A percentile compares a stretch with the other conserved stretches of the same genome.
Conservation (phyloP, 495 filamentous ascomycete species). For the Aspergillus avenaceus region DNA sequence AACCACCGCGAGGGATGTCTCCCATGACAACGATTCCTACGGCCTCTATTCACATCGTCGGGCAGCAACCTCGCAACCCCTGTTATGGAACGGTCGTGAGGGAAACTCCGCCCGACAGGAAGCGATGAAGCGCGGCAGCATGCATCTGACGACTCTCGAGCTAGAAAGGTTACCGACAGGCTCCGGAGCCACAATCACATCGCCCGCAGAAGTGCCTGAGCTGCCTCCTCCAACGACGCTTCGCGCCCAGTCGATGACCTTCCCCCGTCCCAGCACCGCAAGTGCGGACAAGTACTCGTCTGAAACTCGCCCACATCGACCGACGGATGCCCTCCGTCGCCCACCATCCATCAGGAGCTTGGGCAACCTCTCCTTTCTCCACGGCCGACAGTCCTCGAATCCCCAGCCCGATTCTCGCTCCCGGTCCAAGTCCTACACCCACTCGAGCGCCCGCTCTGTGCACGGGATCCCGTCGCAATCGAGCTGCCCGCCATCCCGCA, state of each 20-base stretch:
- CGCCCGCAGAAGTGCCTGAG: slow-evolving; percentile 25
- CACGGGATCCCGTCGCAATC: slow-evolving; percentile 12
- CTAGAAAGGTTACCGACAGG: slow-evolving; percentile 3
- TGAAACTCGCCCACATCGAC: slow-evolving; percentile 6
- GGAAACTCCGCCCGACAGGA: not conserved
- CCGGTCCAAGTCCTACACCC: slow-evolving; percentile 19
- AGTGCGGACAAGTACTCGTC: slow-evolving; percentile 20
- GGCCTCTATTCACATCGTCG: not conserved
- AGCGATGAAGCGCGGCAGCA: slow-evolving; percentile 2
- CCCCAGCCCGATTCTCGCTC: slow-evolving; percentile 17
- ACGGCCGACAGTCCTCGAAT: slow-evolving; percentile 9
- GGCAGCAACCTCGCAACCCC: slow-evolving; percentile 12
- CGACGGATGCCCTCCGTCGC: slow-evolving; percentile 18
- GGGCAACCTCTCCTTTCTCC: slow-evolving; percentile 24
- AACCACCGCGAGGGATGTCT: not conserved
- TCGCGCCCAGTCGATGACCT: slow-evolving; percentile 18
- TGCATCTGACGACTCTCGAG: slow-evolving; percentile 5
- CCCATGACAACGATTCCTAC: not conserved
- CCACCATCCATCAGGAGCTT: slow-evolving; percentile 28
- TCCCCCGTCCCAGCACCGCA: slow-evolving; percentile 24
- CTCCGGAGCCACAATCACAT: not conserved
- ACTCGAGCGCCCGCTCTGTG: slow-evolving; percentile 17
- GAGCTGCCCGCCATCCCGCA: slow-evolving; percentile 23
- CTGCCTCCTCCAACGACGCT: slow-evolving; percentile 13
- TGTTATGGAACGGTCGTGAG: slow-evolving; percentile 3